Percentiles rank a stretch among this genome's conserved stretches.
phyloP scores from a whole-genome alignment of 202 grass and related monocot genomes.

The Panicum hallii region DNA sequence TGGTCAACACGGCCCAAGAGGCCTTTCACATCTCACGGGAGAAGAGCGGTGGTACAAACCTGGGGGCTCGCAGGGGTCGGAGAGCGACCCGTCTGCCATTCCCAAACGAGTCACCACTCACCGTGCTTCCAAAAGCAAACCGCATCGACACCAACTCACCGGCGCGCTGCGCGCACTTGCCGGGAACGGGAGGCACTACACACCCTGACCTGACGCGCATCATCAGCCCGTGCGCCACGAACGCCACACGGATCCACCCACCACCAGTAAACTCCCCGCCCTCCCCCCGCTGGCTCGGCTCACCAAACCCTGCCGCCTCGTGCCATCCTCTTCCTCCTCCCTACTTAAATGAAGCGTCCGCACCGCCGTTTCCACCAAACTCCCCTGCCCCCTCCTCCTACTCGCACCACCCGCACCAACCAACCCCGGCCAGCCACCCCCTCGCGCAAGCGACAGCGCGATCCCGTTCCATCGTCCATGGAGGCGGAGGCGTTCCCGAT shows the following conservation, averaged over 20 bases:
- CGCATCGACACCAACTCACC: background rate
- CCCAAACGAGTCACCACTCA: background rate
- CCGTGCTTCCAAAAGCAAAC: background rate
- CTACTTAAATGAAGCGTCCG: background rate
- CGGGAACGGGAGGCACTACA: background rate
- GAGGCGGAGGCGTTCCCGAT: slow-evolving; percentile 70
- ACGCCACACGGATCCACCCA: background rate
- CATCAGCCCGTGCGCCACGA: slow-evolving; percentile 28
- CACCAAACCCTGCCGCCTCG: slow-evolving; percentile 21
- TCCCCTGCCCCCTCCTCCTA: no score
- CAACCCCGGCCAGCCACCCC: background rate
- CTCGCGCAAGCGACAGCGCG: background rate
- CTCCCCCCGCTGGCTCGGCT: background rate
- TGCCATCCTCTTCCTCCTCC: background rate
- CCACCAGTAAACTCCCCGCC: background rate
- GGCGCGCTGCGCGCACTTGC: background rate
- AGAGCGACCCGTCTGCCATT: background rate
- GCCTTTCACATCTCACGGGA: background rate
- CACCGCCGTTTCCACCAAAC: background rate
- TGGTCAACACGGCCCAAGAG: background rate
- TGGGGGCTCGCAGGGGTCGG: background rate
- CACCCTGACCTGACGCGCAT: background rate
- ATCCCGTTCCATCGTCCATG: slow-evolving; percentile 28
- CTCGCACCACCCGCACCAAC: background rate
- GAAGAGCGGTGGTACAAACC: no score